These are phyloP conservation scores for Debaryomyces hansenii DNA, from an alignment of 805 yeast species.

Conservation along the genomic window DNA sequence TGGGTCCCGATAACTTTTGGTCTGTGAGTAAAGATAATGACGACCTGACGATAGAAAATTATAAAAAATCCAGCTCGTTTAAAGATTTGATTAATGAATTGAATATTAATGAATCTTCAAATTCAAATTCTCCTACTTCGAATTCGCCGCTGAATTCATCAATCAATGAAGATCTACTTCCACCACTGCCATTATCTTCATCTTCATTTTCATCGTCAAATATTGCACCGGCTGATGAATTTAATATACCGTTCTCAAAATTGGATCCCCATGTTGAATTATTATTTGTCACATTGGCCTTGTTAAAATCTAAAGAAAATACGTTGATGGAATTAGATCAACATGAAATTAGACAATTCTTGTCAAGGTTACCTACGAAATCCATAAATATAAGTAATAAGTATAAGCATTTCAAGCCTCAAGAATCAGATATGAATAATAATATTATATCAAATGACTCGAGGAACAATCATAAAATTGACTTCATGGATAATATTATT, in stretches of 20 bases:
- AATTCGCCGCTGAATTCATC: constrained; percentile 8
- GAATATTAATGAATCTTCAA: constrained; percentile 11
- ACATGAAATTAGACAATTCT: constrained; percentile 78
- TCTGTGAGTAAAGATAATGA: constrained; percentile 22
- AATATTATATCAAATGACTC: constrained; percentile 31
- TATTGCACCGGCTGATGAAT: constrained; percentile 1
- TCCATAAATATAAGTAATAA: constrained; percentile 33
- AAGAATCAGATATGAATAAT: constrained; percentile 3
- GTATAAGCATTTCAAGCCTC: constrained; percentile 31
- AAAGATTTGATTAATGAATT: constrained; percentile 31
- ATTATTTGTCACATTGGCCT: constrained; percentile 72
- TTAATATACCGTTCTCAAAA: constrained; percentile 51
- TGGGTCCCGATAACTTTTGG: constrained; percentile 70
- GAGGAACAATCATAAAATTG: constrained; percentile 39
- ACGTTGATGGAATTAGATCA: constrained; percentile 85
- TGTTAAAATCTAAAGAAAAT: constrained; percentile 76
- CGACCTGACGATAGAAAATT: background rate
- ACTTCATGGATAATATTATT: constrained; percentile 72
- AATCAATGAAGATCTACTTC: constrained; percentile 9
- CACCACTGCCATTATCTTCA: constrained; percentile 9
- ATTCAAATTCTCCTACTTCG: constrained; percentile 1
- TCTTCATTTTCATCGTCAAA: constrained; percentile 8
- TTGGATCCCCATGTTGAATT: constrained; percentile 77
- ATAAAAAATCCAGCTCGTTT: constrained; percentile 24
- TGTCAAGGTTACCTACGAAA: constrained; percentile 57